phyloP scores from a whole-genome alignment of 768 basidiomycete species.

The Lactifluus volemus region DNA sequence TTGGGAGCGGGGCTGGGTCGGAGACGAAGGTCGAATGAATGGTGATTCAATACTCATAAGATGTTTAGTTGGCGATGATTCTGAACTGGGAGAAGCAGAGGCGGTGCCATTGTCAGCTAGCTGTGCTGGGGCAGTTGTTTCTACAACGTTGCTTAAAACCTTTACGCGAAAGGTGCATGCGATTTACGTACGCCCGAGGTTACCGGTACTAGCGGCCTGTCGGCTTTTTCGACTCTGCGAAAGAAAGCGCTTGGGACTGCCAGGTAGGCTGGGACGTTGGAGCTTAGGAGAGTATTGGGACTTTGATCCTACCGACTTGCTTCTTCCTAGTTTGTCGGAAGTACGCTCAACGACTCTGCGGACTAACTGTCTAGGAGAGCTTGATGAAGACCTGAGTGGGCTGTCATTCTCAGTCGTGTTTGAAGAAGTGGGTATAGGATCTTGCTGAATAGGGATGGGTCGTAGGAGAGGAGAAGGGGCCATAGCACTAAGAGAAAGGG shows the following conservation, averaged over 20 bases:
- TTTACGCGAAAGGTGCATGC: not conserved
- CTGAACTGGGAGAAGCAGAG: conserved; percentile 1
- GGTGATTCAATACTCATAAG: conserved; percentile 42
- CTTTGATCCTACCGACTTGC: conserved; percentile 26
- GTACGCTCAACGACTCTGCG: conserved; percentile 39
- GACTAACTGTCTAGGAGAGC: conserved; percentile 20
- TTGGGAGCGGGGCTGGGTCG: conserved; percentile 37
- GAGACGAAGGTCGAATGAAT: conserved; percentile 70
- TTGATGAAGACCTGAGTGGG: conserved; percentile 1
- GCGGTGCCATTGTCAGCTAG: not conserved
- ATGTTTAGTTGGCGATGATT: conserved; percentile 9
- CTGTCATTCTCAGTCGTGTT: conserved; percentile 6
- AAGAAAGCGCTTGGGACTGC: conserved; percentile 43
- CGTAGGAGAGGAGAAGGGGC: not conserved
- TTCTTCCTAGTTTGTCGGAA: conserved; percentile 56
- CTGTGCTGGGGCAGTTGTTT: not conserved
- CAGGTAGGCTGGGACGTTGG: conserved; percentile 26
- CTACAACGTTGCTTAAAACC: conserved; percentile 3
- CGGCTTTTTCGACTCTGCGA: conserved; percentile 46
- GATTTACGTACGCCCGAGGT: conserved; percentile 12
- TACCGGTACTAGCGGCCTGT: conserved; percentile 31
- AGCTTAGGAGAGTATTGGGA: conserved; percentile 3
- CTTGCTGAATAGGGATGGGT: not conserved
- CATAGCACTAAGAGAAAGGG: not conserved
- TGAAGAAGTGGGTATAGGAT: conserved; percentile 8